A percentile compares a stretch with the other conserved stretches of the same genome.
Evolutionary conservation across 225 moss, liverwort and hornwort genomes (phyloP).

Genomic region (Pleurozium schreberi): DNA sequence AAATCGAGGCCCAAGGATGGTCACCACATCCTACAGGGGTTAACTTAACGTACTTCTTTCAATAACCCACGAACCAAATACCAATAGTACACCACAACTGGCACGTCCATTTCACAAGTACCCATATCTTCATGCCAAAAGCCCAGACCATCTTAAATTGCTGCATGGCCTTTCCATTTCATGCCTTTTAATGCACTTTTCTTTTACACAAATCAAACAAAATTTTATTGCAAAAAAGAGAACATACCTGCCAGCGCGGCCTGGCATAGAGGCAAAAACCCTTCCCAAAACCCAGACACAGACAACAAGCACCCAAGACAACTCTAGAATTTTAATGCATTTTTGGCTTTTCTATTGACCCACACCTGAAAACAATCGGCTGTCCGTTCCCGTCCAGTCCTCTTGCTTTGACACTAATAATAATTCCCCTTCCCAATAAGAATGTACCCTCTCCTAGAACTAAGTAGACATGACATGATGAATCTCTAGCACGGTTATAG

Average conservation of each 20-base stretch:
- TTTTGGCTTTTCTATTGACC: neutral
- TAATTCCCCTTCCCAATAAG: neutral
- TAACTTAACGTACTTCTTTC: neutral
- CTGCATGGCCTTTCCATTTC: neutral
- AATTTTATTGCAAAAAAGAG: too few species aligned
- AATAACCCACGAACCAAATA: neutral
- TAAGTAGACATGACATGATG: neutral
- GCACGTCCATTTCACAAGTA: too few species aligned
- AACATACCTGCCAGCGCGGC: too few species aligned
- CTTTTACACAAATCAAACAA: too few species aligned
- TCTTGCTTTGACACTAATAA: neutral
- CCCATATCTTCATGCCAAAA: neutral
- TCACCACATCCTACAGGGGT: too few species aligned
- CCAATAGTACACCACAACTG: too few species aligned
- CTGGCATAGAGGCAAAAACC: too few species aligned
- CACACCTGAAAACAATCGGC: neutral
- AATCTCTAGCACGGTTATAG: neutral
- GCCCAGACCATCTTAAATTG: neutral
- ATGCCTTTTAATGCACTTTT: neutral
- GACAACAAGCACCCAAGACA: too few species aligned
- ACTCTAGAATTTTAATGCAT: neutral
- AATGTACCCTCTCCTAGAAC: neutral
- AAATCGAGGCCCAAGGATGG: too few species aligned
- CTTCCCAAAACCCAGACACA: too few species aligned
- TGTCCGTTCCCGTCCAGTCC: too few species aligned